Evolutionary conservation across 495 filamentous ascomycete genomes (phyloP).

Genomic region (Daldinia caldariorum): DNA sequence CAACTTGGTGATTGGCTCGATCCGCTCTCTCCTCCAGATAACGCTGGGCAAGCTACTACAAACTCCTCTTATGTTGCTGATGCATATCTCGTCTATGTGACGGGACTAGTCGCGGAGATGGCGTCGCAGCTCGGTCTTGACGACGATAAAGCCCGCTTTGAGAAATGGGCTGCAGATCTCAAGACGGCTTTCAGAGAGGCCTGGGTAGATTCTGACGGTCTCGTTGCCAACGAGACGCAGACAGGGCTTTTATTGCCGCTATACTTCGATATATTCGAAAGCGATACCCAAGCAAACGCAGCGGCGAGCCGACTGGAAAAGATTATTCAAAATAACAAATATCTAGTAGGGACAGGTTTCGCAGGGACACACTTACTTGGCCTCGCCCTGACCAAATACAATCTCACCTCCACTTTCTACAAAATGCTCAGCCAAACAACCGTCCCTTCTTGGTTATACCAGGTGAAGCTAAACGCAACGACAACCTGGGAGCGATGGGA

Average conservation of each 20-base stretch:
- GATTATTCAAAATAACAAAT: constrained; percentile 54
- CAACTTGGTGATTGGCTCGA: constrained; percentile 66
- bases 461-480: constrained; percentile 61
- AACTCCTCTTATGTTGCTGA: constrained; percentile 58
- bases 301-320: constrained; percentile 51
- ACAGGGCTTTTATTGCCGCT: constrained; percentile 58
- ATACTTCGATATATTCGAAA: constrained; percentile 52
- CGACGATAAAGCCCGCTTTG: constrained; percentile 46
- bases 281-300: constrained; percentile 5
- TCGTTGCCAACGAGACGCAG: constrained; percentile 59
- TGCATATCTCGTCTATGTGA: constrained; percentile 63
- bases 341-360: constrained; percentile 64
- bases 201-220: constrained; percentile 54
- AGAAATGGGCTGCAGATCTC: constrained; percentile 40
- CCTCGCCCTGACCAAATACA: constrained; percentile 53
- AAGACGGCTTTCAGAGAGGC: constrained; percentile 52
- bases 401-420: constrained; percentile 49
- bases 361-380: constrained; percentile 62
- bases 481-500: constrained; percentile 69
- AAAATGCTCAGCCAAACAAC: constrained; percentile 48
- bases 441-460: constrained; percentile 63
- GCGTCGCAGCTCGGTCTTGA: constrained; percentile 46
- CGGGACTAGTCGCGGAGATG: constrained; percentile 47
- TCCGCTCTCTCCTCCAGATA: constrained; percentile 56
- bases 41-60: constrained; percentile 54